Conservation (phyloP, 257 asterid species). For the Jacaranda copaia region DNA sequence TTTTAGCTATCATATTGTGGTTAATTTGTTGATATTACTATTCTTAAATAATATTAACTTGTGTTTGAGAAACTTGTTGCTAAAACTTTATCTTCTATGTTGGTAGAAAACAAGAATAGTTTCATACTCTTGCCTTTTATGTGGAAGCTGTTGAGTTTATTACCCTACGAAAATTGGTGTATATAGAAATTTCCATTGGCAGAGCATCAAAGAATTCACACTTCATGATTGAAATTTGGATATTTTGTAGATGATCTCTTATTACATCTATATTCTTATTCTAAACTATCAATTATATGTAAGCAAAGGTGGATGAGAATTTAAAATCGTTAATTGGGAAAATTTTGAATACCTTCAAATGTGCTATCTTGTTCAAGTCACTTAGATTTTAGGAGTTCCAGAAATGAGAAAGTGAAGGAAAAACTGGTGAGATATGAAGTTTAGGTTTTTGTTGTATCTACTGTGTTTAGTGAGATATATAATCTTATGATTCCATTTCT, state of each 20-base stretch:
- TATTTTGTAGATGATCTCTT: not conserved
- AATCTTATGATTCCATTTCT: no score
- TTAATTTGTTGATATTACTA: not conserved
- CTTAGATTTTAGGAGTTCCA: not conserved
- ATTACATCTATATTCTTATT: not conserved
- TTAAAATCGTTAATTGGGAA: not conserved
- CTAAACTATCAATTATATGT: not conserved
- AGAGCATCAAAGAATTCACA: conserved; percentile 1
- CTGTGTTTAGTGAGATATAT: no score
- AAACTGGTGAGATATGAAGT: no score
- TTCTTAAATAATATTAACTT: not conserved
- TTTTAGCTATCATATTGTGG: not conserved
- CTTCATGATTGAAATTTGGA: not conserved
- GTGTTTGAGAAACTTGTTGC: not conserved
- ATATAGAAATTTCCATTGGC: not conserved
- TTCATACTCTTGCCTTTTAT: conserved; percentile 10
- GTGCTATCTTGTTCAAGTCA: not conserved
- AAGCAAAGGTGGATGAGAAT: conserved; percentile 15
- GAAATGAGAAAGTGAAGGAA: no score
- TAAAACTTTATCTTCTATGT: not conserved
- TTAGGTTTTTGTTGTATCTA: no score
- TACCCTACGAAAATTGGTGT: not conserved
- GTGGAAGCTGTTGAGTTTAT: not conserved
- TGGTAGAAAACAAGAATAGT: not conserved
- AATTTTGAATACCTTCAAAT: conserved; percentile 21